Evolutionary conservation across 768 basidiomycete genomes (phyloP).

Genomic region (Trametes elegans): DNA sequence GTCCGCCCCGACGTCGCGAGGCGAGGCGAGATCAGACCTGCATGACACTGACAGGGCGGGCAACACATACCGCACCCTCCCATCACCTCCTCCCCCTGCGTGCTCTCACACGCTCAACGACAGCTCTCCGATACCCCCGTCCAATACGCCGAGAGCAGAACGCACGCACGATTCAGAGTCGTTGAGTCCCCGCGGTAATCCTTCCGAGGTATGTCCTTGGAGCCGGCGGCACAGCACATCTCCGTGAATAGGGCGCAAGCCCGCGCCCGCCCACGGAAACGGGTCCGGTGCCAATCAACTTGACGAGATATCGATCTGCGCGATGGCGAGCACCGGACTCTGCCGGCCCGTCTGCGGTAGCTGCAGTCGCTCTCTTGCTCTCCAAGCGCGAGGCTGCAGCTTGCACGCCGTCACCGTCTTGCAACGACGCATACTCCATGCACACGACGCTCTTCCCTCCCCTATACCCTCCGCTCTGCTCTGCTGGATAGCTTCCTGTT

Average conservation of each 20-base stretch:
- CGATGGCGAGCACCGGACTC: conserved; percentile 7
- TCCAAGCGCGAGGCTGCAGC: neutral
- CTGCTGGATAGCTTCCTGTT: neutral
- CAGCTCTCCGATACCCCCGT: neutral
- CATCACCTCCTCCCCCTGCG: neutral
- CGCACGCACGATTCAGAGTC: too few relatives aligned
- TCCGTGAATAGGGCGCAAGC: neutral
- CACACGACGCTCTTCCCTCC: neutral
- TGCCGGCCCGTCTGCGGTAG: conserved; percentile 7
- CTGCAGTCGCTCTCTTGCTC: neutral
- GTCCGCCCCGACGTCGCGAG: neutral
- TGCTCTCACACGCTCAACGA: neutral
- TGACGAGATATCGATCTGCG: conserved; percentile 22
- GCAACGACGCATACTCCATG: neutral
- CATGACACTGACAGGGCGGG: neutral
- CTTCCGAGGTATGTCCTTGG: conserved; percentile 12
- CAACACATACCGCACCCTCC: neutral
- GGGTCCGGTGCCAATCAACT: conserved; percentile 15
- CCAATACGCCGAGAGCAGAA: too few relatives aligned
- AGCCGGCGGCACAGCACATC: conserved; percentile 15
- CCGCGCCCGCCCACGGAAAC: conserved; percentile 9
- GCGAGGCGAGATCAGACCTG: neutral
- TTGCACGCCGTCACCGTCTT: conserved; percentile 2
- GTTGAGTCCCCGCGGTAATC: neutral
- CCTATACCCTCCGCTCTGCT: neutral